Conservation (phyloP, 257 asterid species). For the Primulina eburnea region DNA sequence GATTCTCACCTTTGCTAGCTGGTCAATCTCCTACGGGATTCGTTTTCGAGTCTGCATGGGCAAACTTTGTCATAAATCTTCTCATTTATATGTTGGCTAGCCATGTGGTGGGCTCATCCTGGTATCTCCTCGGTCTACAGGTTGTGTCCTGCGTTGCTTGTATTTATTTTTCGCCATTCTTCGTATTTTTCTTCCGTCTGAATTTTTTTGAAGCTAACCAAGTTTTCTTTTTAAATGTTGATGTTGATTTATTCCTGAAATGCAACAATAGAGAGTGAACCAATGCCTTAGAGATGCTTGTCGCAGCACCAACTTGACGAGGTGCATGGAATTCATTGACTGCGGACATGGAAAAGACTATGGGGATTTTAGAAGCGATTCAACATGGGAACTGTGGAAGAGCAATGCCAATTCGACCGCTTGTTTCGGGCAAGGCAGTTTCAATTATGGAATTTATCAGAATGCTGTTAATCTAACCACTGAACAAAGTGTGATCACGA, state of each 20-base stretch:
- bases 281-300: slow-evolving; percentile 83
- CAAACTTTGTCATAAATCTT: too few species aligned
- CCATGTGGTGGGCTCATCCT: too few species aligned
- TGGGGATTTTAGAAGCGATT: slow-evolving; percentile 16
- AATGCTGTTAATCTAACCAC: slow-evolving; percentile 31
- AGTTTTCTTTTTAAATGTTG: too few species aligned
- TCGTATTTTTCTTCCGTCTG: too few species aligned
- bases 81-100: too few species aligned
- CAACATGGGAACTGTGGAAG: slow-evolving; percentile 54
- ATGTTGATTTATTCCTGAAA: too few species aligned
- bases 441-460: slow-evolving; percentile 61
- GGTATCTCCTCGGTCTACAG: too few species aligned
- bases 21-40: not conserved
- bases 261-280: slow-evolving; percentile 61
- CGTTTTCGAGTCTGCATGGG: too few species aligned
- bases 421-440: slow-evolving; percentile 57
- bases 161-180: too few species aligned
- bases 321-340: slow-evolving; percentile 55
- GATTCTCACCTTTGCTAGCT: slow-evolving; percentile 9
- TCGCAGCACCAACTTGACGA: slow-evolving; percentile 25
- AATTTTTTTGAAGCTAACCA: too few species aligned
- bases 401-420: slow-evolving; percentile 46
- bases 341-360: slow-evolving; percentile 54
- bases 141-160: too few species aligned
- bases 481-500: slow-evolving; percentile 28